Base-by-base conservation (phyloP, 345 rosid species). In the Pseudoturritis turrita region DNA sequence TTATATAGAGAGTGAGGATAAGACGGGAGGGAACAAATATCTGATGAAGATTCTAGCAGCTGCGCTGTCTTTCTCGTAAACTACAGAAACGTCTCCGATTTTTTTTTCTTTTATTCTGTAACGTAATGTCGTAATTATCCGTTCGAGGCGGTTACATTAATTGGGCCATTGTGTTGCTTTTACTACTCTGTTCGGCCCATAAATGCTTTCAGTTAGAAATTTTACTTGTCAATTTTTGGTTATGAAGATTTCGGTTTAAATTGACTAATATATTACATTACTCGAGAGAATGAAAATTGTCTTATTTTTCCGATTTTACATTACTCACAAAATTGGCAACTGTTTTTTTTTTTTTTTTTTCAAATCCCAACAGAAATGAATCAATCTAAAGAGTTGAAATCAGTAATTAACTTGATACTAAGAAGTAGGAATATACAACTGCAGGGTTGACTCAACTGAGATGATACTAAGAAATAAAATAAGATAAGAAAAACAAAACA, bases 11-110 rank as follows among this genome's bases (percentile, higher is more conserved):
- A 41, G 59, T 9, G 41, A 10, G 36, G 74, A 58, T 72, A 72
- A 72, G 76, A 62, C 52, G 69, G 2, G 46, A 62, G 70, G 50
- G 41, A 62, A 75, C 64, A 75, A 26, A 54, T 53, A 46, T 69
- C 70, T 61, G 12, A 45, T 0, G 78, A 61, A 41, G 50, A 10
- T 51, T 75, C 78, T 18, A 52, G 56, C 33, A 26, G 7, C 36
- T 52, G n/a, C 63, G 0, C 46, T 60, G 69, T 60, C 63, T 18
- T 44, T 67, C 70, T 62, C 74, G 52, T 36, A 19, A 2, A 8
- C 36, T 53, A 33, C 74, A 22, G 79, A 75, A 19, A 60, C 65
- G 3, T 54, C 65, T 26, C 13, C 13, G 3, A 15, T 57, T 41
- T 43, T 22, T 2, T 68, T 63, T 59, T 7, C 0, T 52, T 18